Evolutionary conservation across 1,139 yeast genomes (phyloP).

Genomic region (Keqinozyma sinolaborantium): DNA sequence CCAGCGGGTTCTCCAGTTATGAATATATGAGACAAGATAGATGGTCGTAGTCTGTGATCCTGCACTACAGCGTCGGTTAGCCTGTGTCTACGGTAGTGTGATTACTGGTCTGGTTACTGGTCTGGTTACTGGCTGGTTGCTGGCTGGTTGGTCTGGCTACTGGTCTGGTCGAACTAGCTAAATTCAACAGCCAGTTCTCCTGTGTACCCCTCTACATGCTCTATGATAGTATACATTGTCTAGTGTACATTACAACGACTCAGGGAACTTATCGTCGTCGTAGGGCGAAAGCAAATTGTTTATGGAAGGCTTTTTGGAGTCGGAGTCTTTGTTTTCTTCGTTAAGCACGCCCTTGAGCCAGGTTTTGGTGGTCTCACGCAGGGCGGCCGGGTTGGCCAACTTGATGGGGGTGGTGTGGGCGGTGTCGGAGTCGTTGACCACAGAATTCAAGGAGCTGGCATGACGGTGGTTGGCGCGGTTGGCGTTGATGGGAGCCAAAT

Average conservation of each 20-base stretch:
- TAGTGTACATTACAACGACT: conserved; percentile 5
- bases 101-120: too few relatives aligned
- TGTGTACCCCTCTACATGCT: too few relatives aligned
- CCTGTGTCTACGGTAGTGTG: too few relatives aligned
- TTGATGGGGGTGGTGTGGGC: conserved; percentile 6
- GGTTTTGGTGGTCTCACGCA: conserved; percentile 8
- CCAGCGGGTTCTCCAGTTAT: conserved; percentile 5
- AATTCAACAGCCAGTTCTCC: too few relatives aligned
- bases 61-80: too few relatives aligned
- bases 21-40: too few relatives aligned
- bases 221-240: conserved; percentile 8
- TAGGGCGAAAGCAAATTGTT: conserved; percentile 30
- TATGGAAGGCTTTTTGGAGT: conserved; percentile 33
- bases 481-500: conserved; percentile 2
- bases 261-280: conserved; percentile 18
- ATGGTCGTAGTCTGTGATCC: too few relatives aligned
- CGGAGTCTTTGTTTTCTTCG: conserved; percentile 6
- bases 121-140: too few relatives aligned
- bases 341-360: conserved; percentile 16
- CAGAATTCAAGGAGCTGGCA: conserved; percentile 9
- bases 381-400: conserved; percentile 1
- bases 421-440: conserved; percentile 7
- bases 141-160: too few relatives aligned
- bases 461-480: conserved; percentile 4
- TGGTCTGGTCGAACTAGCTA: too few relatives aligned